phyloP scores from a whole-genome alignment of 176 grass and related monocot species.

The Ampelocalamus luodianensis region DNA sequence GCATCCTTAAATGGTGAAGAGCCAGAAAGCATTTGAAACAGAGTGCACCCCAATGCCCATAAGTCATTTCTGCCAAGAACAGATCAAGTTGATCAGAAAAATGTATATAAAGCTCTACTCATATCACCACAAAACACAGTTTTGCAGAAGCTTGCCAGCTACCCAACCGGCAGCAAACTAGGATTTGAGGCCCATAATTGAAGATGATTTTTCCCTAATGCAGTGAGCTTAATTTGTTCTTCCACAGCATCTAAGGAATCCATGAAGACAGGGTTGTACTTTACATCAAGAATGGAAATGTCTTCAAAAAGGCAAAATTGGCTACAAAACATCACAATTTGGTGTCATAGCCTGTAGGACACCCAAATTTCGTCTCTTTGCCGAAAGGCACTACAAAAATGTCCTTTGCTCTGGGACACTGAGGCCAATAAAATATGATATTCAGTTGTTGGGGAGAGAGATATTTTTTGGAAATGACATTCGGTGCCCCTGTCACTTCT shows the following conservation, averaged over 20 bases:
- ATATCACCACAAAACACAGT: slow-evolving; percentile 16
- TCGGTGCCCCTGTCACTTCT: too few species aligned
- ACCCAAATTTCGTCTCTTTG: too few species aligned
- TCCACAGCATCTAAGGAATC: neutral
- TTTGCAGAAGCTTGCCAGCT: neutral
- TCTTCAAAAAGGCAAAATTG: neutral
- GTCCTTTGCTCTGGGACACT: too few species aligned
- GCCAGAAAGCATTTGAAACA: slow-evolving; percentile 98
- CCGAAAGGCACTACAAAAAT: too few species aligned
- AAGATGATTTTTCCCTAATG: neutral
- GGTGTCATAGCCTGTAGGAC: too few species aligned
- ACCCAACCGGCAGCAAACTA: neutral
- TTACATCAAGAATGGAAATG: neutral
- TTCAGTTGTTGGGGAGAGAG: too few species aligned
- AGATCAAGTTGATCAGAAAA: slow-evolving; percentile 32
- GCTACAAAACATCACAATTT: too few species aligned
- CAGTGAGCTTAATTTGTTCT: neutral
- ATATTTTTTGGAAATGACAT: too few species aligned
- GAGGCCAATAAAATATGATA: too few species aligned
- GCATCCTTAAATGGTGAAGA: slow-evolving; percentile 97
- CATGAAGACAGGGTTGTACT: neutral
- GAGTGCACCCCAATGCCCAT: slow-evolving; percentile 92
- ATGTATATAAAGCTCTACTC: neutral
- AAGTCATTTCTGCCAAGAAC: slow-evolving; percentile 83
- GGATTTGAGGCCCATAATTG: neutral